Evolutionary conservation across 139 green algal genomes (phyloP).

Genomic region (Chlamydomonas incerta): DNA sequence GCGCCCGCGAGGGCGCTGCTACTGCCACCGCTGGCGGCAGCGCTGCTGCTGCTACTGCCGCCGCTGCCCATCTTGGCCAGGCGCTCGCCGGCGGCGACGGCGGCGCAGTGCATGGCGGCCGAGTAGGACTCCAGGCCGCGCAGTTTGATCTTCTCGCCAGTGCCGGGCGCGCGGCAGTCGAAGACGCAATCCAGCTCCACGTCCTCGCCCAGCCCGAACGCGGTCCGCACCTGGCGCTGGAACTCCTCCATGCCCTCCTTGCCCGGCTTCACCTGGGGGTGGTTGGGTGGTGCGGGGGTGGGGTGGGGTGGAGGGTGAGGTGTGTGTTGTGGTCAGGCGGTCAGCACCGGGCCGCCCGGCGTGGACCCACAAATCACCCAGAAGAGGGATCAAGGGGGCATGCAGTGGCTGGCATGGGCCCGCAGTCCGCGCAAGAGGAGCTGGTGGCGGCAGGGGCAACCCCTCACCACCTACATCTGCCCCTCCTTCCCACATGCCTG

Average conservation of each 20-base stretch:
- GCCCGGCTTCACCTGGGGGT: constrained; percentile 47
- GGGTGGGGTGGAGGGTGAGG: too few species aligned
- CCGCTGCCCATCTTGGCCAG: constrained; percentile 17
- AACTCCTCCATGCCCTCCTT: constrained; percentile 50
- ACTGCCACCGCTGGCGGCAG: background rate
- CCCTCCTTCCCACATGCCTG: too few species aligned
- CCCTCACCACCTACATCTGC: too few species aligned
- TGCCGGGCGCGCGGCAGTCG: constrained; percentile 33
- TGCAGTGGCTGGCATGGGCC: too few species aligned
- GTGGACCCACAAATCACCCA: too few species aligned
- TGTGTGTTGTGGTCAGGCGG: too few species aligned
- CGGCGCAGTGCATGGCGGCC: constrained; percentile 36
- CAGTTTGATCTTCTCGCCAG: constrained; percentile 43
- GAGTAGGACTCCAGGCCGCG: constrained; percentile 35
- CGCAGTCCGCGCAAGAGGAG: too few species aligned
- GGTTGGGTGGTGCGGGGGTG: too few species aligned
- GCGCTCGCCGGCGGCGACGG: constrained; percentile 33
- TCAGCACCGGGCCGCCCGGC: too few species aligned
- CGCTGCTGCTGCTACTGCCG: background rate
- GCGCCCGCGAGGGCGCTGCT: background rate
- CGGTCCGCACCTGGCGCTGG: constrained; percentile 38
- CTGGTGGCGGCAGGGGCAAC: too few species aligned
- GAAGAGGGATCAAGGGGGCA: too few species aligned
- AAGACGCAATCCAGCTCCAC: constrained; percentile 56
- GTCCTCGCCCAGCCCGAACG: constrained; percentile 52